Base-by-base conservation (phyloP, 192 early-diverging fungal species). In the Coemansia sp. region DNA sequence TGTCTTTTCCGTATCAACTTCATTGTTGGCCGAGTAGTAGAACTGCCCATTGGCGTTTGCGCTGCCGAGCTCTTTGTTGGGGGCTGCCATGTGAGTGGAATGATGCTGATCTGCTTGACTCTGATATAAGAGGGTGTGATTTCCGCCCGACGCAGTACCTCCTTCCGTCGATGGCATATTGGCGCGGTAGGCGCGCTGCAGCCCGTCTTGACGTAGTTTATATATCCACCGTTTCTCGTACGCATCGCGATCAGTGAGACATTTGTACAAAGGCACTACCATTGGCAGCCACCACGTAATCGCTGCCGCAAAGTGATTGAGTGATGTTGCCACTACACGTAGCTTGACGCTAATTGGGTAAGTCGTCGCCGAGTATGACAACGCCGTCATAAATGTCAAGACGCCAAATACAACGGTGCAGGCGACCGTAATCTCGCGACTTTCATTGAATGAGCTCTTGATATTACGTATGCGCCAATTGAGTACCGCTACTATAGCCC, bases 391-490 rank as follows among this genome's bases (percentile, higher is more conserved):
- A 29, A 71, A 71, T 4, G 64, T 62, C 4, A 81, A 64, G 17
- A 73, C 46, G 7, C 62, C 60, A 54, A 76, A 76, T 2, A 76
- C 70, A 0, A 68, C 44, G 0, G 51, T 5, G 61, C 83, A 77
- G 0, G 72, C 66, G 0, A 68, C 17, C 21, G 60, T 46, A 27
- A 71, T 72, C 45, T 79, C 74, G 36, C 77, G 77, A 27, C 62
- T 69, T 63, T 84, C 82, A 48, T 84, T 84, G 50, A 84, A 84
- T 21, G 77, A 76, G 69, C 74, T 77, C 57, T 76, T 76, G 56
- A 84, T 79, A 36, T 69, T 59, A 48, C 82, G 77, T 50, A 81
- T 81, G 16, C 63, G 67, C 79, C 79, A 81, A 50, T 51, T 72
- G 19, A 81, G 33, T 3, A 42, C 2, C 2, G 64, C 74, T 1